These are phyloP conservation scores for Funneliformis geosporum DNA, from an alignment of 192 early-diverging fungal species.

Conservation along the genomic window DNA sequence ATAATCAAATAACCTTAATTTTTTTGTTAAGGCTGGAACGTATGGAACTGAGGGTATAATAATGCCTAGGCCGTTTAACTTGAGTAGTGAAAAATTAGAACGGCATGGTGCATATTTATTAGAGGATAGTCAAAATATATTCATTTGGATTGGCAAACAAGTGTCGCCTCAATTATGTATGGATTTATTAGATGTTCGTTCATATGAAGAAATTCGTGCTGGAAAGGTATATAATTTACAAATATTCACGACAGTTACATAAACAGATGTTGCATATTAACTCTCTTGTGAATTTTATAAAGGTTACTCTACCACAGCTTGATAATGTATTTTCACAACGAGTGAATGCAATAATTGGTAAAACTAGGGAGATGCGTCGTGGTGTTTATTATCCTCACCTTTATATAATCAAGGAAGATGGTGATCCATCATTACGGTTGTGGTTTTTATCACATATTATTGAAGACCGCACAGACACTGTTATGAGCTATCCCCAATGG, in stretches of 20 bases:
- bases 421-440: slow-evolving; percentile 77
- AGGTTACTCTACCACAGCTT: slow-evolving; percentile 67
- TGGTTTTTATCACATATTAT: slow-evolving; percentile 86
- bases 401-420: slow-evolving; percentile 91
- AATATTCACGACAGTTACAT: not conserved
- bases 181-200: slow-evolving; percentile 73
- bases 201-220: slow-evolving; percentile 74
- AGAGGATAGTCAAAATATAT: slow-evolving; percentile 79
- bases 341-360: slow-evolving; percentile 74
- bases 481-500: slow-evolving; percentile 78
- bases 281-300: not conserved
- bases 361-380: slow-evolving; percentile 68
- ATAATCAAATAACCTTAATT: not conserved
- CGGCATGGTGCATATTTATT: slow-evolving; percentile 87
- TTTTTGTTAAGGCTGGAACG: slow-evolving; percentile 45
- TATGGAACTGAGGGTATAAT: slow-evolving; percentile 62
- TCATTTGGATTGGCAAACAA: slow-evolving; percentile 87
- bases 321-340: slow-evolving; percentile 75
- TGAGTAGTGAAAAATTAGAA: slow-evolving; percentile 83
- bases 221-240: slow-evolving; percentile 66
- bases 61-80: slow-evolving; percentile 77
- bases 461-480: slow-evolving; percentile 86
- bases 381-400: slow-evolving; percentile 71
- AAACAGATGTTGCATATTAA: not conserved
- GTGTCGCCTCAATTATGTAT: slow-evolving; percentile 71